phyloP scores from a whole-genome alignment of 2,329 filamentous ascomycete genomes.

The Fusarium tricinctum region DNA sequence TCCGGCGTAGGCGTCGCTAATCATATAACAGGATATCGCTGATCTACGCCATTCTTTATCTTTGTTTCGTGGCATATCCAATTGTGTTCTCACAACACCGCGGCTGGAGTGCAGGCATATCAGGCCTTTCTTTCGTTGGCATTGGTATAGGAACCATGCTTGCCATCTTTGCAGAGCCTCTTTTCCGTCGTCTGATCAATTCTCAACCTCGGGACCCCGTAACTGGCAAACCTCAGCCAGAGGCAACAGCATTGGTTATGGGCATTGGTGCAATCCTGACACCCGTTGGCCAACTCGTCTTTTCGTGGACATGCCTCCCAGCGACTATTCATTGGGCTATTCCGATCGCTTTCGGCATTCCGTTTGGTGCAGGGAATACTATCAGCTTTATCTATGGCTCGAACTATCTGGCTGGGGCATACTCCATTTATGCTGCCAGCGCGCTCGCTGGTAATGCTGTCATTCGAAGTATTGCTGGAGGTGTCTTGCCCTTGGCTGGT shows the following conservation, averaged over 20 bases:
- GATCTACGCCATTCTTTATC: constrained; percentile 87
- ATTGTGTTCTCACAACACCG: constrained; percentile 82
- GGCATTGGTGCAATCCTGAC: constrained; percentile 81
- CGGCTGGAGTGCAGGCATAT: constrained; percentile 80
- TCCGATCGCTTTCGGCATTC: constrained; percentile 82
- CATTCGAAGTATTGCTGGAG: constrained; percentile 79
- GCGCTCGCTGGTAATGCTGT: constrained; percentile 86
- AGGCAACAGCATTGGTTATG: constrained; percentile 85
- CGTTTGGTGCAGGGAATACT: constrained; percentile 83
- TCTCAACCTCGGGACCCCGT: constrained; percentile 79
- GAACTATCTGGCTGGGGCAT: constrained; percentile 84
- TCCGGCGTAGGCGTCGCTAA: constrained; percentile 13
- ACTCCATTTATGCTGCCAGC: constrained; percentile 85
- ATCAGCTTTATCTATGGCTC: constrained; percentile 85
- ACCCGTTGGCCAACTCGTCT: constrained; percentile 85
- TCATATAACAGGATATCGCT: constrained; percentile 74
- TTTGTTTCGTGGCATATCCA: constrained; percentile 92
- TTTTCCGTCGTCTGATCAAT: constrained; percentile 84
- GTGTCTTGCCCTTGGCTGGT: constrained; percentile 81
- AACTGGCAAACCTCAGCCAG: constrained; percentile 80
- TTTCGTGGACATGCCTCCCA: constrained; percentile 89
- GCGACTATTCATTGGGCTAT: constrained; percentile 83
- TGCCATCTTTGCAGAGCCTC: constrained; percentile 74
- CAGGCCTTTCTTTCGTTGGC: constrained; percentile 84
- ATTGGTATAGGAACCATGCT: constrained; percentile 74